Conservation (phyloP, 2,329 filamentous ascomycete species). For the Zalaria obscura region DNA sequence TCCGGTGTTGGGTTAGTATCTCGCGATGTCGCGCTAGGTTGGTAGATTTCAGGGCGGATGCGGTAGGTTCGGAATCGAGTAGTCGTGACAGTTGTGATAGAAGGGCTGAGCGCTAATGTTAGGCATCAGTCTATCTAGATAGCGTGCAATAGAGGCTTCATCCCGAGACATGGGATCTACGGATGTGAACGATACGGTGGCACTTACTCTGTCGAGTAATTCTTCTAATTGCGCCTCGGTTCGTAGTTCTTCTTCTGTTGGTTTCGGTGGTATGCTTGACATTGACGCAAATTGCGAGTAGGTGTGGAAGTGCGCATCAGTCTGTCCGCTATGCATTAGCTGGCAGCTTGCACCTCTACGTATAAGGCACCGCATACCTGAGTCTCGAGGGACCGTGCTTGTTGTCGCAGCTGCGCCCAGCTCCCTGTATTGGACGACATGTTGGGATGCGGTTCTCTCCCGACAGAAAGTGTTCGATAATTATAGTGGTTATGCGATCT, state of each 20-base stretch:
- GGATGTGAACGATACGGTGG: constrained; percentile 6
- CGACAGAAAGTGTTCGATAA: too few species aligned
- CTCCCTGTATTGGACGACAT: constrained; percentile 20
- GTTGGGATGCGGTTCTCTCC: neutral
- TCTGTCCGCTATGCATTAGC: constrained; percentile 36
- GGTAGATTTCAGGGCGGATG: constrained; percentile 92
- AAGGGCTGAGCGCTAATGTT: constrained; percentile 60
- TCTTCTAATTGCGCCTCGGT: constrained; percentile 75
- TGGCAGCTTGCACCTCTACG: too few species aligned
- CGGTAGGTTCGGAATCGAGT: constrained; percentile 83
- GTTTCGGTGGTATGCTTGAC: constrained; percentile 65
- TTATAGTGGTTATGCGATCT: too few species aligned
- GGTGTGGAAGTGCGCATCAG: constrained; percentile 65
- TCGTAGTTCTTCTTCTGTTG: constrained; percentile 68
- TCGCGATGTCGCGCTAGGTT: constrained; percentile 86
- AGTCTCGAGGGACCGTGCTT: constrained; percentile 75
- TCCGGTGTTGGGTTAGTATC: constrained; percentile 73
- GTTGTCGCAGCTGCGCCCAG: constrained; percentile 91
- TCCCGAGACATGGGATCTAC: neutral
- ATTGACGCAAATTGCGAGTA: constrained; percentile 86
- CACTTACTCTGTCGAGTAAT: constrained; percentile 60
- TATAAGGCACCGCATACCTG: constrained; percentile 45
- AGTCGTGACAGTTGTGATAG: constrained; percentile 74
- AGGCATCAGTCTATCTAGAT: constrained; percentile 9
- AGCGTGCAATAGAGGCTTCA: neutral